Evolutionary conservation across 2,329 filamentous ascomycete genomes (phyloP).

Genomic region (Pestalotiopsis sp.): DNA sequence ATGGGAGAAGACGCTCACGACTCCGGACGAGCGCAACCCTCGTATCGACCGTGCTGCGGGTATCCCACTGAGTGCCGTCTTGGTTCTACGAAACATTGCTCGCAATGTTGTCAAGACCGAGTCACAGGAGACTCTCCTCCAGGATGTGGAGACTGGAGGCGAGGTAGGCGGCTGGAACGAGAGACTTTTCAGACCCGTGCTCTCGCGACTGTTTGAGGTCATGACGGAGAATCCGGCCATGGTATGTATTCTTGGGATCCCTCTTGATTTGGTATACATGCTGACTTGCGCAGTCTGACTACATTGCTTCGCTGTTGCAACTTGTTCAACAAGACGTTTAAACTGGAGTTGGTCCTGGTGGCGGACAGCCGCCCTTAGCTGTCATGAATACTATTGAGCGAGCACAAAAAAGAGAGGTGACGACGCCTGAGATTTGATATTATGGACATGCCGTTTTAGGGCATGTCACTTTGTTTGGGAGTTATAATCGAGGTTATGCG

Average conservation of each 20-base stretch:
- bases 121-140: conserved; percentile 55
- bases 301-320: conserved; percentile 14
- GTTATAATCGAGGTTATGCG: conserved; percentile 1
- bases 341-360: not conserved
- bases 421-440: not conserved
- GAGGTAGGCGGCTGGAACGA: conserved; percentile 66
- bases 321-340: conserved; percentile 10
- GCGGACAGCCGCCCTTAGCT: not conserved
- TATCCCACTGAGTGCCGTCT: conserved; percentile 75
- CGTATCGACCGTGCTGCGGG: conserved; percentile 69
- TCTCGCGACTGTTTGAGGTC: conserved; percentile 67
- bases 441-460: not conserved
- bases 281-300: conserved; percentile 4
- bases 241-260: conserved; percentile 39
- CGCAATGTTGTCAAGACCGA: conserved; percentile 65
- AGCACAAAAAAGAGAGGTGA: not conserved
- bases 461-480: not conserved
- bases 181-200: conserved; percentile 65
- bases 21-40: conserved; percentile 59
- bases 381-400: not conserved
- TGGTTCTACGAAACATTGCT: conserved; percentile 80
- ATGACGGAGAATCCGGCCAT: conserved; percentile 68
- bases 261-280: not conserved
- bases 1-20: conserved; percentile 57
- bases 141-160: conserved; percentile 46